Percentiles rank a stretch among this genome's conserved stretches.
These are phyloP conservation scores for Dactylellina parvicollis DNA, from an alignment of 2,329 filamentous ascomycete genomes.

Conservation along the genomic window DNA sequence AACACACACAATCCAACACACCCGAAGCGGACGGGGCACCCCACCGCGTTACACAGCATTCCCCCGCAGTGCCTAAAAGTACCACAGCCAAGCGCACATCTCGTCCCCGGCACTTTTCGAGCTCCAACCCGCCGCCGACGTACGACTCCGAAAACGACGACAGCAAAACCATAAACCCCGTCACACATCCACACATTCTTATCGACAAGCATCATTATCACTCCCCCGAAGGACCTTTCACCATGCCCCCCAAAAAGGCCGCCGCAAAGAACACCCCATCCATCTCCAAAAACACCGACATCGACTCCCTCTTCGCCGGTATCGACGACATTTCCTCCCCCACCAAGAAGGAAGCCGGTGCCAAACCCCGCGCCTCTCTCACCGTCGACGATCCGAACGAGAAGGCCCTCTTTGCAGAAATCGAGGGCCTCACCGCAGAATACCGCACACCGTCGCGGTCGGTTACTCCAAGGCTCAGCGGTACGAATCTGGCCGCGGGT, in stretches of 20 bases:
- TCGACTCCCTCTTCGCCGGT: constrained; percentile 73
- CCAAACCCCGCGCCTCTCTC: constrained; percentile 64
- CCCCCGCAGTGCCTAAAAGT: not conserved
- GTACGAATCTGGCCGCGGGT: constrained; percentile 59
- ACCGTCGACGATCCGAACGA: constrained; percentile 63
- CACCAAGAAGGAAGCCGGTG: constrained; percentile 65
- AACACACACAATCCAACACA: constrained; percentile 31
- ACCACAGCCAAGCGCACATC: not conserved
- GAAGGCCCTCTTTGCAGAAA: constrained; percentile 84
- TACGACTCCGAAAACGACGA: not conserved
- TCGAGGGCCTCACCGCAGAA: constrained; percentile 80
- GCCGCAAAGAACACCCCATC: constrained; percentile 62
- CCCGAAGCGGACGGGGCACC: constrained; percentile 28
- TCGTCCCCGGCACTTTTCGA: not conserved
- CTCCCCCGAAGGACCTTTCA: not conserved
- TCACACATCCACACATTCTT: no score
- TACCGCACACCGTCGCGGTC: constrained; percentile 74
- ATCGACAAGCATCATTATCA: constrained; percentile 8
- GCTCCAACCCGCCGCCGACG: not conserved
- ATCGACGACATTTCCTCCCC: constrained; percentile 66
- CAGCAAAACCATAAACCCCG: not conserved
- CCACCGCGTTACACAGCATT: constrained; percentile 27
- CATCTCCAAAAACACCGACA: constrained; percentile 69
- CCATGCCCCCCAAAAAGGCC: constrained; percentile 71
- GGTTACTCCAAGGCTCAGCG: constrained; percentile 75